Percentiles rank a stretch among this genome's conserved stretches.
Evolutionary conservation across 192 early-diverging fungal genomes (phyloP).

Genomic region (Blastocladiella britannica): DNA sequence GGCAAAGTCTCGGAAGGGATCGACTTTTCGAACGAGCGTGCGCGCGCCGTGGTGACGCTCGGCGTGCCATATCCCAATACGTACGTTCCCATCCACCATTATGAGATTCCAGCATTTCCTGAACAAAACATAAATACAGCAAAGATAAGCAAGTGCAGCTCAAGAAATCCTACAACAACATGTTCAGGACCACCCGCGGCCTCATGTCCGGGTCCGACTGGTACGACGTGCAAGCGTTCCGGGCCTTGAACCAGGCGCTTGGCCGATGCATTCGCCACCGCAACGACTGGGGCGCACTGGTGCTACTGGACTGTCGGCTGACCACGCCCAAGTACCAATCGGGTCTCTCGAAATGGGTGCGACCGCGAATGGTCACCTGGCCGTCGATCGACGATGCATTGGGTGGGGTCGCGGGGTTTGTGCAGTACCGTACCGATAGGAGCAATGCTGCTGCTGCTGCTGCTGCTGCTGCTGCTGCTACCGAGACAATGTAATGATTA

Average conservation of each 20-base stretch:
- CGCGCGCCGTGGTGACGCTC: slow-evolving; percentile 24
- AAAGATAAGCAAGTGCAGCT: slow-evolving; percentile 23
- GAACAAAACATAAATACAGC: too few relatives aligned
- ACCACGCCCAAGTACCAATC: slow-evolving; percentile 6
- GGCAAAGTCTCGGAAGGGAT: slow-evolving; percentile 27
- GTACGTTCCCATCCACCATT: too few relatives aligned
- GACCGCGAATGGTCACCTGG: slow-evolving; percentile 1
- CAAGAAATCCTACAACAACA: slow-evolving; percentile 28
- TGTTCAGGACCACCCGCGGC: background rate
- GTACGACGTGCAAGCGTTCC: slow-evolving; percentile 36
- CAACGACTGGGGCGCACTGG: slow-evolving; percentile 34
- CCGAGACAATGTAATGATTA: too few relatives aligned
- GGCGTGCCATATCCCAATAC: slow-evolving; percentile 38
- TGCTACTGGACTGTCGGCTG: slow-evolving; percentile 35
- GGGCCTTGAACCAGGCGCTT: slow-evolving; percentile 35
- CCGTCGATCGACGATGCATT: too few relatives aligned
- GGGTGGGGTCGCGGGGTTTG: too few relatives aligned
- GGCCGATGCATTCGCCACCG: slow-evolving; percentile 35
- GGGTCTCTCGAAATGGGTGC: slow-evolving; percentile 26
- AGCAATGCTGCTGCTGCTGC: too few relatives aligned
- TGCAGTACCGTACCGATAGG: too few relatives aligned
- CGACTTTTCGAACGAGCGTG: slow-evolving; percentile 20
- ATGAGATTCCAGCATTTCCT: too few relatives aligned
- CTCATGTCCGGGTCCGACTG: slow-evolving; percentile 20
- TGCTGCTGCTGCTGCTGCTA: too few relatives aligned